These are phyloP conservation scores for Arabis hirsuta DNA, from an alignment of 345 rosid species.

Conservation along the genomic window DNA sequence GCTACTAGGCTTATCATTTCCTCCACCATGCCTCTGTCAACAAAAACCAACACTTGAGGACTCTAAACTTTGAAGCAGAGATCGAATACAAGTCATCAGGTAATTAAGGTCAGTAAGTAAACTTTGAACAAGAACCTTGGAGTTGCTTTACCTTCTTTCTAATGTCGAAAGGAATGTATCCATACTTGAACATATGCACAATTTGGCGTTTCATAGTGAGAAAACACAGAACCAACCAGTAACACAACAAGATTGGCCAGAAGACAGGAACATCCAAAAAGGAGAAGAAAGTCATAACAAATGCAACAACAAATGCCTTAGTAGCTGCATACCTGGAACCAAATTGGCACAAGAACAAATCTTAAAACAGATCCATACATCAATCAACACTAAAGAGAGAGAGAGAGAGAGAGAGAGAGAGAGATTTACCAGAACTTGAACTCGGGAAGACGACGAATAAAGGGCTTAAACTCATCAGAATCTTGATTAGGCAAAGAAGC, in stretches of 20 bases:
- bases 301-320: slow-evolving; percentile 77
- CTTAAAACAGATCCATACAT: background rate
- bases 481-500: slow-evolving; percentile 54
- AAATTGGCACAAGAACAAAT: slow-evolving; percentile 2
- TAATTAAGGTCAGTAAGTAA: background rate
- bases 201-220: slow-evolving; percentile 78
- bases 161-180: slow-evolving; percentile 64
- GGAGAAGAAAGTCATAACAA: slow-evolving; percentile 70
- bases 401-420: background rate
- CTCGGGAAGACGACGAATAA: slow-evolving; percentile 83
- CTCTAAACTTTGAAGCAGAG: background rate
- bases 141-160: slow-evolving; percentile 56
- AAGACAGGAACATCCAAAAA: slow-evolving; percentile 85
- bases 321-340: slow-evolving; percentile 69
- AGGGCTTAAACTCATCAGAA: slow-evolving; percentile 75
- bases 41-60: slow-evolving; percentile 21
- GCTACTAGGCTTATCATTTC: slow-evolving; percentile 39
- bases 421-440: slow-evolving; percentile 70
- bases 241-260: slow-evolving; percentile 80
- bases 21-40: slow-evolving; percentile 45
- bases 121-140: background rate
- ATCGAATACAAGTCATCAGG: background rate
- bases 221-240: slow-evolving; percentile 74
- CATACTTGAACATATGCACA: slow-evolving; percentile 67
- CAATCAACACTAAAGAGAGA: no score